Base-by-base conservation (phyloP, 768 basidiomycete genomes). In the Agaricus bisporus region DNA sequence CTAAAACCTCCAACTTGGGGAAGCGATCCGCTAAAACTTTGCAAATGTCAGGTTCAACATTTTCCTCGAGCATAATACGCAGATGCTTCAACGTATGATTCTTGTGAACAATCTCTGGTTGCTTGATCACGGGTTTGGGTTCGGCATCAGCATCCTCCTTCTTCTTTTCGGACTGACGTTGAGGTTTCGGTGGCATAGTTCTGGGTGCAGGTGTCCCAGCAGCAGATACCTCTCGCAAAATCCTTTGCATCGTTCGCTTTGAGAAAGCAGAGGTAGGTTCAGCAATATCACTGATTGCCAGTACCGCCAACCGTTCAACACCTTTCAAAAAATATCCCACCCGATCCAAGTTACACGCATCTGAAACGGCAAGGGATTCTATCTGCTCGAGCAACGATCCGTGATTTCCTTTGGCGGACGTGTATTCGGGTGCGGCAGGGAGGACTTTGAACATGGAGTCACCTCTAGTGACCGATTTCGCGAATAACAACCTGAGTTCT, bases 61-160 rank as follows among this genome's bases (percentile, higher is more conserved):
- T 67, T 32, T 73, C 72, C 59, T 74, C 74, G 28, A 71, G 66
- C 64, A 74, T 71, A 2, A 76, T 60, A 54, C 73, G 64, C 38
- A 76, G 56, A 35, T 61, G 62, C 54, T 56, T 58, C 53, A 76
- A 57, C 6, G 20, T 48, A 14, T 43, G n/a, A 11, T 59, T 59
- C 26, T 57, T 60, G n/a, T 59, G 56, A 3, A 59, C 53, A 3
- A 44, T 44, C 44, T 60, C 56, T 6, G 44, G 22, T 20, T 35
- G 25, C 22, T 32, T n/a, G 14, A 43, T 15, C 8, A 37, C 43
- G 8, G 36, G 35, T 28, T 52, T 42, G 4, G 42, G 43, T 14
- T 45, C 36, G 17, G 42, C 18, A 25, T 45, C 43, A 22, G 20
- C 43, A 20, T 45, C 28, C 2, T 41, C 10, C 25, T 45, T 15